Percentiles rank a stretch among this genome's conserved stretches.
phyloP scores from a whole-genome alignment of 1,284 basidiomycete genomes.

The Thecaphora frezii region DNA sequence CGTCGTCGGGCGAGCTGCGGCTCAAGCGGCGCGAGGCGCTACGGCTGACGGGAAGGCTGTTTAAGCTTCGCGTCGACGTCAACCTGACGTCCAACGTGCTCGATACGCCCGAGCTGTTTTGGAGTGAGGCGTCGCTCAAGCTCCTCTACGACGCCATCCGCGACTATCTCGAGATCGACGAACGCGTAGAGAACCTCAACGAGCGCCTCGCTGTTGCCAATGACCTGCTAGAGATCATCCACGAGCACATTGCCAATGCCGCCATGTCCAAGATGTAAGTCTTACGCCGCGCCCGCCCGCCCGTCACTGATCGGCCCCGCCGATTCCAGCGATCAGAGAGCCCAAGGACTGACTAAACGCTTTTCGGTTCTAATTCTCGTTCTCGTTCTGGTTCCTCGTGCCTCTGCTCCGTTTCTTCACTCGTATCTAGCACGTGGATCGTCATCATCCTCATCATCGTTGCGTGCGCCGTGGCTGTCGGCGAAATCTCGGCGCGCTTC shows the following conservation, averaged over 20 bases:
- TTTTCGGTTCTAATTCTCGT: background rate
- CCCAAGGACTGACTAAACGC: no score
- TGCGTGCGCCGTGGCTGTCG: slow-evolving; percentile 81
- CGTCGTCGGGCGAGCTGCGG: slow-evolving; percentile 74
- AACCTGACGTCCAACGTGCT: slow-evolving; percentile 92
- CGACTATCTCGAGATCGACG: slow-evolving; percentile 90
- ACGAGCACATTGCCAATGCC: slow-evolving; percentile 85
- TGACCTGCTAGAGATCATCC: slow-evolving; percentile 71
- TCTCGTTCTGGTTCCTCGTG: background rate
- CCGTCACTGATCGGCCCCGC: no score
- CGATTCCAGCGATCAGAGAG: no score
- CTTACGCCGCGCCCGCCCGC: no score
- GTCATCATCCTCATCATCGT: slow-evolving; percentile 91
- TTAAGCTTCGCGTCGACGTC: slow-evolving; percentile 84
- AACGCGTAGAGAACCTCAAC: slow-evolving; percentile 81
- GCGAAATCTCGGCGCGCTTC: slow-evolving; percentile 80
- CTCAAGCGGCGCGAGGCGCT: slow-evolving; percentile 80
- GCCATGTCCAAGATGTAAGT: slow-evolving; percentile 68
- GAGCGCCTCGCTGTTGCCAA: slow-evolving; percentile 84
- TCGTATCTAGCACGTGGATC: slow-evolving; percentile 70
- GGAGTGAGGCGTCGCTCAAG: slow-evolving; percentile 87
- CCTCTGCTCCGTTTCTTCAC: background rate
- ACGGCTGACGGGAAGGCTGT: slow-evolving; percentile 81
- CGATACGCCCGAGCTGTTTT: slow-evolving; percentile 88
- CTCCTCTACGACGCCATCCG: slow-evolving; percentile 88